A percentile compares a stretch with the other conserved stretches of the same genome.
phyloP scores from a whole-genome alignment of 1,139 yeast genomes.

The Saccharomyces pastorianus region DNA sequence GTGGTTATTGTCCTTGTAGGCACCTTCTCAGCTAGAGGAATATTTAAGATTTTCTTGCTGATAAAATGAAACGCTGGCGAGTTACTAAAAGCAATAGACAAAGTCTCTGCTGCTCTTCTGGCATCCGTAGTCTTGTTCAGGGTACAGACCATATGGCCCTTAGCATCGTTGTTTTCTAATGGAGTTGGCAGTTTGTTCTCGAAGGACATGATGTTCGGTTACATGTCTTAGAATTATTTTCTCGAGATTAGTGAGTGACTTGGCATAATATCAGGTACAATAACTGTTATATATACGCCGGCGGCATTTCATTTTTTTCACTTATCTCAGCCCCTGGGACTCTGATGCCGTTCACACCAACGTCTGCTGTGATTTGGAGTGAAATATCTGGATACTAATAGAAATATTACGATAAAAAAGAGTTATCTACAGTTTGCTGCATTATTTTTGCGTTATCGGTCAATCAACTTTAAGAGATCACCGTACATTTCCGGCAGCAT shows the following conservation, averaged over 20 bases:
- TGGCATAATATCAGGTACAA: neutral
- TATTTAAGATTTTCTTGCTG: conserved; percentile 25
- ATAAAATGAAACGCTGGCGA: conserved; percentile 25
- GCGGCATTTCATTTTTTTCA: neutral
- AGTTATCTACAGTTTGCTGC: neutral
- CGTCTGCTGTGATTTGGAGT: neutral
- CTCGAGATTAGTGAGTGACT: neutral
- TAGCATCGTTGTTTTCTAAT: neutral
- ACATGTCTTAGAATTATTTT: neutral
- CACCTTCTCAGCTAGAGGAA: conserved; percentile 18
- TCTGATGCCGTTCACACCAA: neutral
- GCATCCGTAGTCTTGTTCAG: conserved; percentile 14
- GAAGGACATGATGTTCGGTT: neutral
- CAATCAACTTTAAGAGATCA: neutral
- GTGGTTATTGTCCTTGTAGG: conserved; percentile 21
- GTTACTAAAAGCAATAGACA: conserved; percentile 24
- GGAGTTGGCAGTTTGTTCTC: neutral
- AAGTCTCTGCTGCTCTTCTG: conserved; percentile 19
- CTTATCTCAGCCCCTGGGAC: neutral
- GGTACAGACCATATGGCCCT: neutral
- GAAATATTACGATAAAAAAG: neutral
- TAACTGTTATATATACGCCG: neutral
- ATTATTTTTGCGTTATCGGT: neutral
- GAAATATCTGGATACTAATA: neutral
- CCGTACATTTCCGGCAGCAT: neutral